A percentile compares a stretch with the other conserved stretches of the same genome.
Evolutionary conservation across 1,284 basidiomycete genomes (phyloP).

Genomic region (Melampsora abietis-canadensis): DNA sequence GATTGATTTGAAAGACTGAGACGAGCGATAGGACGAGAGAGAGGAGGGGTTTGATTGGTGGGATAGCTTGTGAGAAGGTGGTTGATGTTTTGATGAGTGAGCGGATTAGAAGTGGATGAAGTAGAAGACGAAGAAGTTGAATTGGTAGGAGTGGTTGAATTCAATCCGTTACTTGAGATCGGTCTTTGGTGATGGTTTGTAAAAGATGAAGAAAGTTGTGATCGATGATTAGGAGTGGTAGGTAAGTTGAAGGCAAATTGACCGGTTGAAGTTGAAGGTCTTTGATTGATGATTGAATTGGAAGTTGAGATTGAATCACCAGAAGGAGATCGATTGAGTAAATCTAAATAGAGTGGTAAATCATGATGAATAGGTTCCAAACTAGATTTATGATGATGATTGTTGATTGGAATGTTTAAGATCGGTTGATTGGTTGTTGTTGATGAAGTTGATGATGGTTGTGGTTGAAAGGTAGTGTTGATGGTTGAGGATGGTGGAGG

Average conservation of each 20-base stretch:
- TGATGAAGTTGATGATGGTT: neutral
- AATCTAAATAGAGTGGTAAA: neutral
- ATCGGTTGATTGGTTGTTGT: neutral
- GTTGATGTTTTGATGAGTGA: neutral
- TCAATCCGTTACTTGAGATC: neutral
- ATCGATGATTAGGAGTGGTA: neutral
- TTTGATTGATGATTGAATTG: neutral
- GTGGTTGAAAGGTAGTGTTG: neutral
- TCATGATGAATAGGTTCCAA: neutral
- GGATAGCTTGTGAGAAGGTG: neutral
- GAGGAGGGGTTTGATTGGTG: neutral
- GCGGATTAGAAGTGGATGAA: neutral
- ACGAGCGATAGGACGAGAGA: neutral
- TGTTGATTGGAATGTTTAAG: neutral
- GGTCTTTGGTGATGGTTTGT: neutral
- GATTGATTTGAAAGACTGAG: neutral
- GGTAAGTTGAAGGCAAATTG: conserved; percentile 5
- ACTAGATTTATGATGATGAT: neutral
- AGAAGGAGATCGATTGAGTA: conserved; percentile 1
- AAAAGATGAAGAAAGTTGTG: neutral
- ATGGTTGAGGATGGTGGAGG: neutral
- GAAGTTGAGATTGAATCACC: conserved; percentile 7
- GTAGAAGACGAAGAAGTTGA: neutral
- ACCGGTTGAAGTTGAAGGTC: neutral
- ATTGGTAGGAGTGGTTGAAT: neutral